These are phyloP conservation scores for Apostasia shenzhenica DNA, from an alignment of 106 monocot genomes.

Conservation along the genomic window DNA sequence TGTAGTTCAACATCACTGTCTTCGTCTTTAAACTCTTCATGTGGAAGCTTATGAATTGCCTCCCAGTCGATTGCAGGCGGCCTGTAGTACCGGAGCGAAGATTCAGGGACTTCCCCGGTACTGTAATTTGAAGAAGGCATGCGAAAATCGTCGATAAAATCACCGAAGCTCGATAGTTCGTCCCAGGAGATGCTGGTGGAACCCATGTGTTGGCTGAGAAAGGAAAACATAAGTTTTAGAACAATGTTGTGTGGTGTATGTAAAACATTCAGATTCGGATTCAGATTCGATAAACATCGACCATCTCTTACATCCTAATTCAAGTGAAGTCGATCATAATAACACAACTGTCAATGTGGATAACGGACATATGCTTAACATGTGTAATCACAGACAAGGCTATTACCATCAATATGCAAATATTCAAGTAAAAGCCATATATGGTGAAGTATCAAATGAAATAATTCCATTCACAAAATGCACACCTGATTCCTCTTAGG, in stretches of 20 bases:
- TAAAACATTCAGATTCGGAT: too few species aligned
- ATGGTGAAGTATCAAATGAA: too few species aligned
- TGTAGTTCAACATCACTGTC: background rate
- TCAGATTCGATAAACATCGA: too few species aligned
- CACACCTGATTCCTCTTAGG: background rate
- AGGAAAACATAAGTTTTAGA: background rate
- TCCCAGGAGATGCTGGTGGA: conserved; percentile 12
- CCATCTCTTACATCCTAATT: too few species aligned
- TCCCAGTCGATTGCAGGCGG: conserved; percentile 42
- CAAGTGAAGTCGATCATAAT: too few species aligned
- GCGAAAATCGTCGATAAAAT: conserved; percentile 8
- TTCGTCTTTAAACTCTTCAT: conserved; percentile 33
- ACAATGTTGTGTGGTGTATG: background rate
- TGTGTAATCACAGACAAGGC: too few species aligned
- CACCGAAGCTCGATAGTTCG: conserved; percentile 16
- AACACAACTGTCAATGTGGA: too few species aligned
- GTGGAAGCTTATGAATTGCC: conserved; percentile 20
- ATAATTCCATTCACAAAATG: too few species aligned
- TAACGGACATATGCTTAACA: too few species aligned
- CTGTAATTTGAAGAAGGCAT: background rate
- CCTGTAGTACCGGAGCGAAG: background rate
- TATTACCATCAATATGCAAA: too few species aligned
- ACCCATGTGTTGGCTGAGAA: conserved; percentile 16
- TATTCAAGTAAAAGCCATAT: too few species aligned
- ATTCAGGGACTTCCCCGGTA: background rate